Base-by-base conservation (phyloP, 164 flowering plant species). In the Magnolia kwangsiensis region DNA sequence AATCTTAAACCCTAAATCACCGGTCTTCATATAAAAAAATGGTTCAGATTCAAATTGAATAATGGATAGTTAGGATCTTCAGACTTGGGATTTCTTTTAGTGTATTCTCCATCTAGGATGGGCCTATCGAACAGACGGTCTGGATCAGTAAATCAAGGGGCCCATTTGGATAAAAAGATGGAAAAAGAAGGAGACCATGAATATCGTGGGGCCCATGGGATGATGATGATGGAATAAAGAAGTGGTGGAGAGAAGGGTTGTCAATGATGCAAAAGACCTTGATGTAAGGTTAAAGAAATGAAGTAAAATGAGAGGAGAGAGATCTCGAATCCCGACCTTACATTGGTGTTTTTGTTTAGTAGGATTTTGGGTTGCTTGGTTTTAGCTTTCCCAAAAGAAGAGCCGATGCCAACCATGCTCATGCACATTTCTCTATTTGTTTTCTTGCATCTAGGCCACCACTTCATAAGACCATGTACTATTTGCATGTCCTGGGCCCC, bases 391-490 rank as follows among this genome's bases (percentile, higher is more conserved):
- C 84, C 78, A 82, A 87, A 87, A 87, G 86, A 29, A 85, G 89
- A 82, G 86, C 86, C 87, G n/a, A 78, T 83, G 88, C 90, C 89
- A 84, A 82, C 90, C 87, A 81, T 71, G 72, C 78, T 74, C 80
- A 73, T 51, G 67, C 51, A 51, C 13, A 29, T 78, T 67, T 68
- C 23, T 31, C 73, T 9, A 51, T 8, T 75, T 55, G 1, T 69
- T 58, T 72, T 61, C 55, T 72, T 64, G 10, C 45, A 68, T 74
- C 63, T 69, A 49, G 55, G 19, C 73, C 73, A 75, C 77, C 77
- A 67, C 50, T 73, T 66, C 51, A 9, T 75, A 58, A 68, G 20
- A 45, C 69, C 76, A 21, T 24, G 37, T 14, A 20, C 20, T 59
- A 18, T 63, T 70, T 71, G 13, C 74, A 24, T 63, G 65, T 55